These are phyloP conservation scores for Russula sp. DNA, from an alignment of 768 basidiomycete species.

Conservation along the genomic window DNA sequence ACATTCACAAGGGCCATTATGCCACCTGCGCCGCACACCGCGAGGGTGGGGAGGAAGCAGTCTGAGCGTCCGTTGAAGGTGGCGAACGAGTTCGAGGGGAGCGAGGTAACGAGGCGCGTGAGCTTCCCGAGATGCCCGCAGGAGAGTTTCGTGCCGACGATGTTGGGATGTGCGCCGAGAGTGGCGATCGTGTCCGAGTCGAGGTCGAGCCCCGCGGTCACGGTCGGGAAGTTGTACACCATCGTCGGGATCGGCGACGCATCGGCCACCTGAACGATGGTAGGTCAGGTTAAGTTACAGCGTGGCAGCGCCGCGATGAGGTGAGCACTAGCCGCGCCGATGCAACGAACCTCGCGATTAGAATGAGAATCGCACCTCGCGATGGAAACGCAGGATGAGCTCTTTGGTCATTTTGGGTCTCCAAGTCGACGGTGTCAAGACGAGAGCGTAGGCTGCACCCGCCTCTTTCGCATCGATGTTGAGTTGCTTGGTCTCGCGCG, in stretches of 20 bases:
- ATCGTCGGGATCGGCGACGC: conserved; percentile 63
- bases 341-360: not conserved
- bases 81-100: conserved; percentile 49
- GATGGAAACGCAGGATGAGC: conserved; percentile 60
- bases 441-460: conserved; percentile 75
- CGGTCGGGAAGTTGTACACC: conserved; percentile 82
- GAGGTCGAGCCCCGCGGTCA: conserved; percentile 77
- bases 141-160: conserved; percentile 80
- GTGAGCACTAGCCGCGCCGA: conserved; percentile 21
- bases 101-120: conserved; percentile 60
- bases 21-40: conserved; percentile 56
- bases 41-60: conserved; percentile 55
- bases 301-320: not conserved
- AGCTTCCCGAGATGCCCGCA: conserved; percentile 84
- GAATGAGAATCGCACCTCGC: conserved; percentile 39
- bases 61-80: conserved; percentile 76
- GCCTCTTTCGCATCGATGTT: conserved; percentile 70
- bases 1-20: conserved; percentile 63
- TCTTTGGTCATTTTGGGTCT: conserved; percentile 55
- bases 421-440: conserved; percentile 72
- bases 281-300: not conserved
- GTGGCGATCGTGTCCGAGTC: conserved; percentile 70
- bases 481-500: conserved; percentile 66
- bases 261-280: conserved; percentile 50
- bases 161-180: conserved; percentile 74